Evolutionary conservation across 768 basidiomycete species (phyloP).

Genomic region (Phaffia australis): DNA sequence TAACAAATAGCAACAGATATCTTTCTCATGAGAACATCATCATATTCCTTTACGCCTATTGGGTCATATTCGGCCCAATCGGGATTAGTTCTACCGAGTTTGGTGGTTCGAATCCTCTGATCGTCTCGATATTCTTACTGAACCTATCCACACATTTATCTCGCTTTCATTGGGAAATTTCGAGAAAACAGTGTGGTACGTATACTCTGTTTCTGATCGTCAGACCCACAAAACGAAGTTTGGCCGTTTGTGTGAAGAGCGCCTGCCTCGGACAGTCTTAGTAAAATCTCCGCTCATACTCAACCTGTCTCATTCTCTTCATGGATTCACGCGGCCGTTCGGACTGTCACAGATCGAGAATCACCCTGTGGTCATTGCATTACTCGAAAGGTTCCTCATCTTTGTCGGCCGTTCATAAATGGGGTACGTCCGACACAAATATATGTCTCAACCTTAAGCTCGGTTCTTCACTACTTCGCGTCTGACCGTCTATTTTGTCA

Average conservation of each 20-base stretch:
- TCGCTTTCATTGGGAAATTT: too few relatives aligned
- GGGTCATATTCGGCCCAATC: not conserved
- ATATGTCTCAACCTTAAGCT: constrained; percentile 22
- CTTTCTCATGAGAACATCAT: too few relatives aligned
- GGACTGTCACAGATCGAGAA: constrained; percentile 11
- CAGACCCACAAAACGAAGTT: not conserved
- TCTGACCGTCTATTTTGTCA: not conserved
- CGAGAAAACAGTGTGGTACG: too few relatives aligned
- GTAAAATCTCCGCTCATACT: not conserved
- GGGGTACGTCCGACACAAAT: constrained; percentile 35
- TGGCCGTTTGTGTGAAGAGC: not conserved
- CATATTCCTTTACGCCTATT: not conserved
- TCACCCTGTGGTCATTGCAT: constrained; percentile 33
- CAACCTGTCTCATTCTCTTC: not conserved
- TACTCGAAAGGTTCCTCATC: constrained; percentile 37
- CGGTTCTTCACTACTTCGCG: not conserved
- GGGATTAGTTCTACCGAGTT: not conserved
- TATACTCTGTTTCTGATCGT: not conserved
- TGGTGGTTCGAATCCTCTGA: not conserved
- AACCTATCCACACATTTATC: too few relatives aligned
- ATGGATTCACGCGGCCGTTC: not conserved
- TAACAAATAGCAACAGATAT: too few relatives aligned
- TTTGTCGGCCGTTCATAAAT: constrained; percentile 39
- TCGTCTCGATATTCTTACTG: not conserved
- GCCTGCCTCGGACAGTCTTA: not conserved